Base-by-base conservation (phyloP, 148 eudicot species). In the Amaranthus palmeri region DNA sequence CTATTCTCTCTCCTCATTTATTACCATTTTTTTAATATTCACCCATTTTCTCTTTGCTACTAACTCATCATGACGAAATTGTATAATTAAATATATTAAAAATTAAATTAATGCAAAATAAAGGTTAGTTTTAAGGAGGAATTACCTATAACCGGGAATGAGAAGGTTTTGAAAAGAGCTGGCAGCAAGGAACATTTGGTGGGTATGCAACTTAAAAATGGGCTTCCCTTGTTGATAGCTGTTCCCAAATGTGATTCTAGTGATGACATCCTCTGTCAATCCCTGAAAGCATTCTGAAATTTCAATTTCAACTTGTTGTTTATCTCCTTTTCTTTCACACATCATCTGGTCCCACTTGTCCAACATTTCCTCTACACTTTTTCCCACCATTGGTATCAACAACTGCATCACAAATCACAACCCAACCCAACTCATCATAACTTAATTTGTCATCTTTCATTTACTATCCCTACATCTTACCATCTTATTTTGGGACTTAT, bases 121-220 rank as follows among this genome's bases (percentile, higher is more conserved):
- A n/a, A n/a, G n/a, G n/a, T n/a, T n/a, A n/a, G n/a, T n/a, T n/a
- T n/a, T n/a, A n/a, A n/a, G n/a, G n/a, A n/a, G n/a, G 2, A 40
- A 8, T 50, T 84, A 92, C 98, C 98, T 88, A 73, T 87, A 93
- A 14, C 97, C 97, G 8, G 98, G 98, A 54, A 91, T 82, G 75
- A 86, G 88, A 60, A 86, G 86, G 68, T 83, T 93, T 55, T 91
- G 92, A 77, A 86, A 91, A 11, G 98, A n/a, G 96, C 46, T 91
- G 84, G 97, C 85, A 54, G 96, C 92, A 0, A 91, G 81, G 7
- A 75, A 74, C 89, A 89, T 87, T 61, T 91, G 98, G 25, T 91
- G 84, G 46, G 86, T 83, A 77, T 93, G 98, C 10, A 93, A 72
- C 10, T 65, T 76, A 57, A 91, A 87, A 70, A 93, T 91, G 71